Evolutionary conservation across 2,329 filamentous ascomycete genomes (phyloP), one percentile per base, ranked within the genome.

Genomic region (Colletotrichum somersetense): DNA sequence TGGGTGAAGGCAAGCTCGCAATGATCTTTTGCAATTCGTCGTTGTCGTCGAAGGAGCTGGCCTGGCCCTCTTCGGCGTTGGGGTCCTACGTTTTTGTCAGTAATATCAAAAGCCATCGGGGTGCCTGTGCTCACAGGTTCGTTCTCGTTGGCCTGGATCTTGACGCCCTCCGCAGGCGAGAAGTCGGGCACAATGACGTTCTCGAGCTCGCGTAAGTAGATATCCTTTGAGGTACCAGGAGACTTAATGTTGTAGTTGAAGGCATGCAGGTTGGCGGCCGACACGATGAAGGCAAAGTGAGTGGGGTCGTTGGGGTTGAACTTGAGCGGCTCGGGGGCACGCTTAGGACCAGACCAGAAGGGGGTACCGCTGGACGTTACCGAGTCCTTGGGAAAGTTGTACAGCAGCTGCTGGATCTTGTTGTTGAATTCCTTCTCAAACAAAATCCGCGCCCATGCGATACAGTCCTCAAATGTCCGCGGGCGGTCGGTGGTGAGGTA

Each of bases 281-380:
- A 91, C 74, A 97, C 90, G 66, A 99, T 87, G 80, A 98, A 99
- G 48, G 89, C 90, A 79, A 96, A 92, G 83, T 99, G 96, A 30
- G 94, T 96, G 14, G 91, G 87, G 83, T 98, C 96, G 72, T 91
- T 89, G 58, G 91, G 83, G 77, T 98, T 93, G 76, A 99, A 99
- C 81, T 93, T 95, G 79, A 98, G 87, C 75, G 96, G 89, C 74
- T 97, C 94, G 6, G 96, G 96, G 16, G 96, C 96, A 78, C 96
- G 94, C 89, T 99, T 99, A 61, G 96, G 96, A 14, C 96, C 96
- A 40, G 96, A 98, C 96, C 96, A 99, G 88, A 99, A 99, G 1
- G 91, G 93, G 74, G 95, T 93, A 42, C 96, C 96, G 48, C 89
- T 92, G 2, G 95, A 97, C 1, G 96, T 97, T 67, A 89, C 91